Conservation (phyloP, 192 early-diverging fungal genomes). For the Coemansia nantahalensis region DNA sequence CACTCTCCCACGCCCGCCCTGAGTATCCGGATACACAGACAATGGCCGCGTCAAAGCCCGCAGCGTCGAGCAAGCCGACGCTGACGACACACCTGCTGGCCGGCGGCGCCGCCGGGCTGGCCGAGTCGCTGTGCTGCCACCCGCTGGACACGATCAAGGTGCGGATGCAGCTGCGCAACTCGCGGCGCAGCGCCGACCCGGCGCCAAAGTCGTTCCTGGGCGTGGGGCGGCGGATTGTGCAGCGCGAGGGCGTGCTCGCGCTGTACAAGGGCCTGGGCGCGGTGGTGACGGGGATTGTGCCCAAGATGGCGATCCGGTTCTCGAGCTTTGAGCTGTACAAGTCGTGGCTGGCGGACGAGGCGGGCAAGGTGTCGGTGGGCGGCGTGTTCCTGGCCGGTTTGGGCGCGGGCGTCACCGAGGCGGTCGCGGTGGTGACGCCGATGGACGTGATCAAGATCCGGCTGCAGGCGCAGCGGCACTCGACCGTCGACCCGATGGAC, state of each 20-base stretch:
- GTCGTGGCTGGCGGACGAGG: constrained; percentile 64
- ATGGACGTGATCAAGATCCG: constrained; percentile 99
- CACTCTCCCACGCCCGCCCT: too few relatives aligned
- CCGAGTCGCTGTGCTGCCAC: constrained; percentile 87
- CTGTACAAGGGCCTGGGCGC: constrained; percentile 98
- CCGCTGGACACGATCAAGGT: constrained; percentile 98
- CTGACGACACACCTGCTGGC: constrained; percentile 79
- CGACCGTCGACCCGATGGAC: constrained; percentile 94
- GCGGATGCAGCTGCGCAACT: constrained; percentile 87
- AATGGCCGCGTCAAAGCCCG: constrained; percentile 4
- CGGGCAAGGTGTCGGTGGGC: constrained; percentile 63
- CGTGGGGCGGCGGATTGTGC: constrained; percentile 81
- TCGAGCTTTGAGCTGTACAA: constrained; percentile 96
- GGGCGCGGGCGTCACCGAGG: constrained; percentile 90
- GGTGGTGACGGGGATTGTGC: constrained; percentile 93
- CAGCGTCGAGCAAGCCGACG: constrained; percentile 53
- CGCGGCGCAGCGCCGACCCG: constrained; percentile 19
- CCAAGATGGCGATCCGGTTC: constrained; percentile 99
- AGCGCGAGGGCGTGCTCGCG: constrained; percentile 81
- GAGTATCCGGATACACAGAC: background rate
- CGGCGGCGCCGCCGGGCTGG: constrained; percentile 89
- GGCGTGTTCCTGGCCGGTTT: constrained; percentile 84
- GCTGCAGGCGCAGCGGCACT: constrained; percentile 93
- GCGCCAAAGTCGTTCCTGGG: constrained; percentile 65
- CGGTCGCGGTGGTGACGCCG: constrained; percentile 91